Evolutionary conservation across 495 filamentous ascomycete genomes (phyloP).

Genomic region (Hyaloscypha variabilis): DNA sequence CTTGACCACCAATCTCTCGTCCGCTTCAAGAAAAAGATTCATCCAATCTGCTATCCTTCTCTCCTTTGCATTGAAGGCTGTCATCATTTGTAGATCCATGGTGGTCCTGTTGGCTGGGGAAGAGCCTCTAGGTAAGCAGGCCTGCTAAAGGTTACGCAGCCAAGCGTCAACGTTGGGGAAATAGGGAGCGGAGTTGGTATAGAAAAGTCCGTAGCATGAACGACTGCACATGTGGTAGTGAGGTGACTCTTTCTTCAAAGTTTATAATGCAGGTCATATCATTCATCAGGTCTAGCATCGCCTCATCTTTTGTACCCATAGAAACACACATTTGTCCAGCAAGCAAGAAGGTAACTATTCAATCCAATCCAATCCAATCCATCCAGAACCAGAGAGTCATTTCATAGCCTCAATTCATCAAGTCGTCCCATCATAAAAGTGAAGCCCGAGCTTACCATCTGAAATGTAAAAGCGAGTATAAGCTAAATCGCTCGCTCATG

Average conservation of each 20-base stretch:
- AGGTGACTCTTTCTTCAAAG: no score
- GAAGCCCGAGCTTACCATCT: not conserved
- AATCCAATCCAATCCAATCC: not conserved
- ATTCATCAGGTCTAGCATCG: not conserved
- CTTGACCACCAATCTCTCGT: constrained; percentile 12
- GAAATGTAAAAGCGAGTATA: not conserved
- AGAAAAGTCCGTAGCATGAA: no score
- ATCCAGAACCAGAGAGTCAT: not conserved
- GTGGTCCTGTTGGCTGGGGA: no score
- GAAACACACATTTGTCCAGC: constrained; percentile 1
- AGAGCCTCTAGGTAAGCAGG: no score
- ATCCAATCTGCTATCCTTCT: constrained; percentile 11
- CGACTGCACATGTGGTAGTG: no score
- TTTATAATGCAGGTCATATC: constrained; percentile 6
- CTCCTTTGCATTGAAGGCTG: constrained; percentile 6
- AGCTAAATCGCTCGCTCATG: constrained; percentile 3
- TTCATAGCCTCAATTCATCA: constrained; percentile 8
- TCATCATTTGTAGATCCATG: constrained; percentile 13
- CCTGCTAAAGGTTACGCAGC: no score
- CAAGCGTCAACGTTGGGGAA: no score
- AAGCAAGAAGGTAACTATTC: not conserved
- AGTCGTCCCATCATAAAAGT: constrained; percentile 8
- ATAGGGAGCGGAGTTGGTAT: no score
- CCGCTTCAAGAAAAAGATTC: not conserved
- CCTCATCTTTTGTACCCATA: constrained; percentile 1